Evolutionary conservation across 768 basidiomycete genomes (phyloP), one percentile per base, ranked within the genome.

Genomic region (Pulveroboletus ravenelii): DNA sequence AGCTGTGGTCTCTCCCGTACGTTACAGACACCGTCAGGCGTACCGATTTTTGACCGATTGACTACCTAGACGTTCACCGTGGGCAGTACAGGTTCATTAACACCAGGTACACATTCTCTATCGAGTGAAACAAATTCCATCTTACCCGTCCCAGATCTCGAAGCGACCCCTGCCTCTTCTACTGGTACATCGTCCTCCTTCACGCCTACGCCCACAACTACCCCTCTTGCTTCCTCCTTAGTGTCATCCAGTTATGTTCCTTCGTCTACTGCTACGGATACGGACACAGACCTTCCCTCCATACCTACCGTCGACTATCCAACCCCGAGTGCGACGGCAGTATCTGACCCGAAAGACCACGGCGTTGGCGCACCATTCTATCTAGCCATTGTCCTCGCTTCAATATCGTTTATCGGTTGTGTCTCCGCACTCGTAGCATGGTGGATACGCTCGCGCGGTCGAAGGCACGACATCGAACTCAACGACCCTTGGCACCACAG

Each of bases 341-440:
- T 42, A 18, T 47, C 62, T 5, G 25, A 52, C 14, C 49, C 67
- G 6, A 52, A 14, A n/a, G 59, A 54, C 36, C 62, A 59, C 13
- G 62, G 62, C 6, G 52, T 59, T 10, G 64, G 64, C 3, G 63
- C 76, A 1, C 72, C 76, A 34, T 73, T 79, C 57, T 81, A 81
- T 55, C 58, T 79, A 5, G 78, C 70, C 23, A 71, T 82, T 45
- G 68, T 71, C n/a, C 65, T 82, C 3, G 80, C 76, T 30, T 64
- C 65, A 0, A 70, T 84, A 51, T 69, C 72, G 15, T 68, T 73
- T 31, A 53, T 79, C 43, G 75, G 77, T 6, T 70, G 72, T 45
- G 38, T 80, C 31, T 62, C 74, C 14, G 73, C 78, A 35, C 55
- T 81, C n/a, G 58, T 78, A 30, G 74, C 78, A 1, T 80, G 75